Evolutionary conservation across 768 basidiomycete genomes (phyloP), one percentile per base, ranked within the genome.

Genomic region (Russula sp.): DNA sequence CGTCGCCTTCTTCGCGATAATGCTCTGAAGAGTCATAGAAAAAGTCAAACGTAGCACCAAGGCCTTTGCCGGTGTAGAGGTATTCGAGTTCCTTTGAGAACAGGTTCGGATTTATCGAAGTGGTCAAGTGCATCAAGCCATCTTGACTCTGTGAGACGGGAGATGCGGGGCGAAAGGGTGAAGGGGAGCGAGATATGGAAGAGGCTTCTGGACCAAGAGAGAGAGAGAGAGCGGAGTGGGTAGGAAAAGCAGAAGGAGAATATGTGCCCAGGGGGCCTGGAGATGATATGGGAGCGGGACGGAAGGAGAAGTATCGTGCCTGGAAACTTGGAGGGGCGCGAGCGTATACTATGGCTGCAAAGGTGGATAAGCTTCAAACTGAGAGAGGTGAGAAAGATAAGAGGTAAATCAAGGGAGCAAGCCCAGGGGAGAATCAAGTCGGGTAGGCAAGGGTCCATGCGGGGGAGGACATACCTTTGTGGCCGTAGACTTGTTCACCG

Each of bases 281-380:
- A 3, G 84, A 79, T 1, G 77, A 70, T 61, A 78, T 72, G 35
- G 82, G 80, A 66, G 82, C 77, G 48, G 86, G 85, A 64, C 83
- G 80, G 72, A 88, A 86, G 2, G 87, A 84, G 71, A 98, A 96
- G 71, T 94, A 97, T 44, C 91, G 84, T 9, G 83, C 83, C 75
- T 96, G 94, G 74, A 97, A 98, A 18, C 84, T 87, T 1, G 92
- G 94, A 3, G 94, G 92, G 16, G 94, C 94, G 58, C 96, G 88
- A 48, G 94, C 93, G 67, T 98, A 98, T 0, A 98, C 88, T 70
- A 98, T 87, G 20, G 96, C 95, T 94, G 64, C 14, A 18, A 22
- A 64, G 32, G 16, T 8, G 18, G 14, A 48, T 67, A 13, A 61
- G 59, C 47, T 47, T 7, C 11, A 32, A 32, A 42, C 11, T 8